These are phyloP conservation scores for Zygoascus meyerae DNA, from an alignment of 1,139 yeast genomes.

Conservation along the genomic window DNA sequence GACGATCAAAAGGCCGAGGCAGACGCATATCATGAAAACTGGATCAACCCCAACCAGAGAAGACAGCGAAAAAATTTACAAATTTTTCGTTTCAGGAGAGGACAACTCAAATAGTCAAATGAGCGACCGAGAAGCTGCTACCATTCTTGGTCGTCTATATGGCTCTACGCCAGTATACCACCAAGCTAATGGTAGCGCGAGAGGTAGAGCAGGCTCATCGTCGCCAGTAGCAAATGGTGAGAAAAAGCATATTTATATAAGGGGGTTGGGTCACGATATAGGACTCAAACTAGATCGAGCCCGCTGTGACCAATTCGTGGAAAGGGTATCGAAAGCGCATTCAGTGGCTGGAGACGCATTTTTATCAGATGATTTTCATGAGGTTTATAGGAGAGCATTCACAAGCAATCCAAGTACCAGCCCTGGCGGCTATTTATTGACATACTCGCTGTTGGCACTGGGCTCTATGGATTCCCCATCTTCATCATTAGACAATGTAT, in stretches of 20 bases:
- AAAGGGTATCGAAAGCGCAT: conserved; percentile 6
- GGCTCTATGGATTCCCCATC: conserved; percentile 13
- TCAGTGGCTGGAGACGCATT: conserved; percentile 14
- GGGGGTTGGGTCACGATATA: conserved; percentile 10
- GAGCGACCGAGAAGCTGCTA: conserved; percentile 15
- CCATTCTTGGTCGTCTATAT: conserved; percentile 14
- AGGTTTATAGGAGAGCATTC: conserved; percentile 10
- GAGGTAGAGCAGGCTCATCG: conserved; percentile 1
- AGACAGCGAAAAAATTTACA: conserved; percentile 11
- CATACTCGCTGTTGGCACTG: conserved; percentile 14
- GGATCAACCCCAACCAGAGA: conserved; percentile 5
- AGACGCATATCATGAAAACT: conserved; percentile 6
- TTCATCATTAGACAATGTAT: conserved; percentile 7
- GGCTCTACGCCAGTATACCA: conserved; percentile 12
- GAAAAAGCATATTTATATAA: conserved; percentile 1
- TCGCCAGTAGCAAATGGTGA: conserved; percentile 2
- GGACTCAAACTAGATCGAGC: conserved; percentile 10
- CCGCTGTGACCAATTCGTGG: conserved; percentile 12
- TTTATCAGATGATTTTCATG: conserved; percentile 10
- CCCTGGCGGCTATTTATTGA: conserved; percentile 12
- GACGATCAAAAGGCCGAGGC: conserved; percentile 8
- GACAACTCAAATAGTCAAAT: conserved; percentile 7
- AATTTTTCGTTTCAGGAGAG: conserved; percentile 5
- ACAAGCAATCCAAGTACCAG: conserved; percentile 7
- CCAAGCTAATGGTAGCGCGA: conserved; percentile 2